A percentile compares a stretch with the other conserved stretches of the same genome.
Conservation (phyloP, 345 rosid species). For the Bruguiera sexangula region DNA sequence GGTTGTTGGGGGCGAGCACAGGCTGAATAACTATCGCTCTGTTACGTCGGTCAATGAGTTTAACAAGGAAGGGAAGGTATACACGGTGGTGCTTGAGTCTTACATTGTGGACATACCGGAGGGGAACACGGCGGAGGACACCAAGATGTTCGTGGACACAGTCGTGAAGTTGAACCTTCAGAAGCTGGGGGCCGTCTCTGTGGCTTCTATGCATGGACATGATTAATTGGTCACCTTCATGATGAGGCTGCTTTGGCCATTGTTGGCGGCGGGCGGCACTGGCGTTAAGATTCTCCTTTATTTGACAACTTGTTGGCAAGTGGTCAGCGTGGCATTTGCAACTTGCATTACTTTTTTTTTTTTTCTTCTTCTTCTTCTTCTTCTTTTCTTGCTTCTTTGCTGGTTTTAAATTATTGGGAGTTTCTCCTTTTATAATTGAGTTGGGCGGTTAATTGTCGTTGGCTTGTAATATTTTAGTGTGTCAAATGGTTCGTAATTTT, state of each 20-base stretch:
- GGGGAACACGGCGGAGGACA: conserved; percentile 70
- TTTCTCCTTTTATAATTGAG: not conserved
- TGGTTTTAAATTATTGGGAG: no score
- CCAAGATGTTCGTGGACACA: conserved; percentile 84
- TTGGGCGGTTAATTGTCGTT: not conserved
- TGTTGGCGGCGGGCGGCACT: not conserved
- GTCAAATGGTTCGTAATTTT: not conserved
- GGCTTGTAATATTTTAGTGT: not conserved
- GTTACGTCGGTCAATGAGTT: conserved; percentile 82
- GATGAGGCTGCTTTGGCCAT: not conserved
- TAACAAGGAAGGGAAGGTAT: conserved; percentile 29
- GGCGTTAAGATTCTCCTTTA: not conserved
- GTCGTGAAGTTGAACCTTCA: conserved; percentile 87
- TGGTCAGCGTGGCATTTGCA: not conserved
- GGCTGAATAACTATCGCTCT: conserved; percentile 66
- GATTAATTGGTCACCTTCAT: conserved; percentile 18
- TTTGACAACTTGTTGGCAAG: not conserved
- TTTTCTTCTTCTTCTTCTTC: no score
- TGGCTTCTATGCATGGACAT: conserved; percentile 46
- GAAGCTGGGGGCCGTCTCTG: conserved; percentile 64
- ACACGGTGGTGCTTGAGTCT: conserved; percentile 73
- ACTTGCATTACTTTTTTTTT: not conserved
- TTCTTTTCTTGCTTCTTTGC: not conserved
- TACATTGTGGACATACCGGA: conserved; percentile 79
- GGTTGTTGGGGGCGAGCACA: conserved; percentile 82